Conservation (phyloP, 257 asterid genomes). For the Fraxinus americana region DNA sequence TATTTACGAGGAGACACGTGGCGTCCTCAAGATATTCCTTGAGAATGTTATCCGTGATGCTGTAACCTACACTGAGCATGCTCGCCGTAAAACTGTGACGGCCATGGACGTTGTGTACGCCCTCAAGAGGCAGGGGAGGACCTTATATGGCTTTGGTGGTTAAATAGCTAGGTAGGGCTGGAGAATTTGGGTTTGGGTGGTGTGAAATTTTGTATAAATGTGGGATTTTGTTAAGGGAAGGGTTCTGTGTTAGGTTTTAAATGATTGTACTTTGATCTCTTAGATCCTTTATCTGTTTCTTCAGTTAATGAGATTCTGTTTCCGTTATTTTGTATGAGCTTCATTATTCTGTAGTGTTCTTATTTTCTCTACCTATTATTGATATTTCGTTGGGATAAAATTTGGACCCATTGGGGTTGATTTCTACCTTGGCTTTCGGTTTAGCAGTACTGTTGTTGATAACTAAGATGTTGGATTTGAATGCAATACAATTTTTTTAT, state of each 20-base stretch:
- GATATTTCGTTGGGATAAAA: background rate
- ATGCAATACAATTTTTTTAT: background rate
- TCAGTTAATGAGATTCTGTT: background rate
- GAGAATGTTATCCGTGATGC: slow-evolving; percentile 1
- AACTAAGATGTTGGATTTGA: background rate
- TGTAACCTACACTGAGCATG: background rate
- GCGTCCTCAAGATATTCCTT: slow-evolving; percentile 21
- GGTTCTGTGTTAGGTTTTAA: background rate
- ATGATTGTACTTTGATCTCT: background rate
- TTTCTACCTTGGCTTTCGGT: background rate
- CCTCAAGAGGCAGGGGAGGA: slow-evolving; percentile 49
- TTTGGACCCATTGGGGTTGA: background rate
- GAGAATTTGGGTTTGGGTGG: background rate
- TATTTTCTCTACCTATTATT: background rate
- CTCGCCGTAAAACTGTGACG: slow-evolving; percentile 35
- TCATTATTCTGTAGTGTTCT: background rate
- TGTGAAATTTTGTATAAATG: background rate
- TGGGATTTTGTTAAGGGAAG: background rate
- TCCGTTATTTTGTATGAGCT: background rate
- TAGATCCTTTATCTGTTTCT: background rate
- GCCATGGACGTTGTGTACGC: slow-evolving; percentile 48
- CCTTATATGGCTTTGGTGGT: slow-evolving; percentile 44
- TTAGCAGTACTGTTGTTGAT: background rate
- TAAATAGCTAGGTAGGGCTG: slow-evolving; percentile 16
- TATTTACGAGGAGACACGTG: slow-evolving; percentile 35